Evolutionary conservation across 805 yeast species (phyloP), one percentile per base, ranked within the genome.

Genomic region (Jamesozyma jinghongensis): DNA sequence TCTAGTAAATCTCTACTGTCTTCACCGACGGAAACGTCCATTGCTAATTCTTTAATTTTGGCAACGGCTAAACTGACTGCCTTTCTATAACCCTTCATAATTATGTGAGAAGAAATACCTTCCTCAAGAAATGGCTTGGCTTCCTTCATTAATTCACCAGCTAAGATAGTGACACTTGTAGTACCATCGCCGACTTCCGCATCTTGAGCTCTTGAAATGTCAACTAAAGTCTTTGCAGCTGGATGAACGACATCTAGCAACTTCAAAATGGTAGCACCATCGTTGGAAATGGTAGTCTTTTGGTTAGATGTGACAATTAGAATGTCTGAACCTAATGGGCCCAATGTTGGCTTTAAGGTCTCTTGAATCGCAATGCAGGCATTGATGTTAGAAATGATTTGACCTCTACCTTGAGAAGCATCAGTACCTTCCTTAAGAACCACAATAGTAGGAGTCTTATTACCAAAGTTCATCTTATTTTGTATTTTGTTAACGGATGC

Each of bases 111-210:
- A 26, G 95, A 84, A 49, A 92, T 85, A 31, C 96, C 96, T 65
- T 92, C 99, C 65, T 92, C 98, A 45, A 92, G 85, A 59, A 90
- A 92, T 34, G 75, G 66, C 57, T 86, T 87, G 49, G 88, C 79
- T 64, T 92, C 97, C 59, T 86, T 86, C 64, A 92, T 74, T 45
- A 92, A 71, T 67, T 92, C 98, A 41, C 97, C 96, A 2, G 97
- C 96, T 43, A 92, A 64, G 26, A 90, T 81, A 0, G 97, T 85
- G 17, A 90, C 98, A 22, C 95, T 82, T 1, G 98, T 90, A 34
- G 98, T 90, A 50, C 98, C 98, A 66, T 90, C 98, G 45, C 98
- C 98, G 49, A 92, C 95, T 63, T 90, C 97, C 45, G 94, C 95
- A 61, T 90, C 98, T 67, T 90, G 98, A 3, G 95, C 87, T 61